Evolutionary conservation across 2,329 filamentous ascomycete species (phyloP), one percentile per base, ranked within the genome.

Genomic region (Metarhizium album): DNA sequence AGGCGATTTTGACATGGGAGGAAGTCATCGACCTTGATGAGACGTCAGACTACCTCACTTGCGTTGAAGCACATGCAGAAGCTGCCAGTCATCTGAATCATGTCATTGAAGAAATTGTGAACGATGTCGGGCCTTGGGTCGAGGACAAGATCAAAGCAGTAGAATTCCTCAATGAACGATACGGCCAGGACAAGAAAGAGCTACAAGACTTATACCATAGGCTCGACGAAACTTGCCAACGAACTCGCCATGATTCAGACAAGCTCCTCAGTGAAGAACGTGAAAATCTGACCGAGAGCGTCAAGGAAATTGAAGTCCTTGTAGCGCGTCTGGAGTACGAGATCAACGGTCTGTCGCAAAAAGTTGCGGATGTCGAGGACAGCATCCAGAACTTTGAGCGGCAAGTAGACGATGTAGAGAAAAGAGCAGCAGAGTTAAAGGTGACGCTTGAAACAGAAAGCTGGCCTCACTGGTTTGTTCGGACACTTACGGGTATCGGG

Each of bases 241-340:
- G 75, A 16, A 74, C 90, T 16, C 80, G 83, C 54, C 76, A 85
- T 51, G 76, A 77, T 52, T 83, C 84, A 1, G 79, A 84, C 33
- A 84, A 87, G 52, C 70, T 89, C 16, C 68, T 95, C 9, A 74
- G 76, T 0, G 80, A 84, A 46, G 86, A 94, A 67, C 79, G 83
- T 40, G 74, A 76, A 22, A 75, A 78, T 48, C 71, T 95, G 37
- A 79, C 78, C 3, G 87, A 93, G 62, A 77, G 78, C 16, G 73
- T 90, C 54, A 85, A 85, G 64, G 87, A 93, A 55, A 75, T 96
- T 14, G 90, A 95, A 64, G 79, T 85, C 22, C 72, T 94, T 38
- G 82, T 85, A 2, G 88, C 89, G 20, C 90, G 90, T 67, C 74
- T 97, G 50, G 90, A 97, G 61, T 97, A 97, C 66, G 91, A 96